Base-by-base conservation (phyloP, 768 basidiomycete species). In the Boletus vinaceobasis region DNA sequence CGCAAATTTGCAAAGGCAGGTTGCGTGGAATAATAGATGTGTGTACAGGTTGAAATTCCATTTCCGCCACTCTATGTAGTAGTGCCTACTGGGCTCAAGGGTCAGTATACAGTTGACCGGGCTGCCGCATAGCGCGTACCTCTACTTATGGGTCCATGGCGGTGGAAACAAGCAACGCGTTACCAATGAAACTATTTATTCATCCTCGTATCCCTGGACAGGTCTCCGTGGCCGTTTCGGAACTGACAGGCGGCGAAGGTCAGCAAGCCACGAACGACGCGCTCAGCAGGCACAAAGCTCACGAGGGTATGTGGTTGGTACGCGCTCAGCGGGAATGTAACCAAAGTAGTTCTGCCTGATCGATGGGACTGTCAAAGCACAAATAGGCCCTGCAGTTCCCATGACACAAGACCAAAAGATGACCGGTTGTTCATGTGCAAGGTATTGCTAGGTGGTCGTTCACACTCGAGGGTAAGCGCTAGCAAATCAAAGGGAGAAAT, bases 351-450 rank as follows among this genome's bases (percentile, higher is more conserved):
- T 77, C 45, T 67, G 74, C 53, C 90, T 87, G 59, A 94, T 79
- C 19, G 91, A 88, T n/a, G 93, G 93, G 17, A 94, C 79, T 39
- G 77, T 74, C 40, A 90, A 60, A 40, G 86, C 86, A 71, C 93
- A 74, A 26, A 86, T 74, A 11, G 93, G 93, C 2, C 93, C 93
- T 62, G 85, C 78, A 53, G 76, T 63, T 49, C 92, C 93, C 53
- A 96, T 74, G 45, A 85, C 71, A 67, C 85, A 78, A 11, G 93
- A 93, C 74, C 86, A 96, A 77, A 94, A 94, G 70, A 94, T 82
- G 70, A 92, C 89, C 29, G 93, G 93, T 64, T 82, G 84, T 73
- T 96, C 93, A 73, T 96, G 93, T 36, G 93, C 91, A 62, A 87
- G 83, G 44, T 88, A 83, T 92, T 93, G 90, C 93, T 95, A 48